Base-by-base conservation (phyloP, 2,329 filamentous ascomycete genomes). In the Epichloe gansuensis region DNA sequence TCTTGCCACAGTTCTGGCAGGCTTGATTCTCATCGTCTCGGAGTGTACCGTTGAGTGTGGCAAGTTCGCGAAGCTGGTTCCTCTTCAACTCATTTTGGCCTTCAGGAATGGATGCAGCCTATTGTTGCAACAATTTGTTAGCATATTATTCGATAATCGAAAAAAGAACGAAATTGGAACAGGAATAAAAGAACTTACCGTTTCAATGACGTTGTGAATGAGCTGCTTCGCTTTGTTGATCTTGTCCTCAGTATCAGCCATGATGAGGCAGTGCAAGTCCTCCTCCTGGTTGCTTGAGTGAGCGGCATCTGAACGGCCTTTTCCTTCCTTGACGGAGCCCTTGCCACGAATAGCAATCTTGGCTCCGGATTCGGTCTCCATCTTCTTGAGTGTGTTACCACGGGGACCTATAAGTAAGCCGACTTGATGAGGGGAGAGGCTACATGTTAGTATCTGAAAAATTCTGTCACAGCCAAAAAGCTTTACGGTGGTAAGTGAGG, bases 261-360 rank as follows among this genome's bases (percentile, higher is more conserved):
- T 98, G 74, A 98, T 97, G 68, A 98, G 76, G 72, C 93, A 98
- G 73, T 98, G 93, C 54, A 98, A 79, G 69, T 98, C 93, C 74
- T 98, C 93, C 76, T 98, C 93, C 80, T 98, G 93, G 78, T 98
- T 98, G 80, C 93, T 97, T 70, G 91, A 90, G 73, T 98, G 93
- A 75, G 93, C 93, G 64, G 93, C 93, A 71, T 98, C 93, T 75
- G 93, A 97, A 61, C 93, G 90, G 61, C 93, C 93, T 72, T 98
- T 98, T 76, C 93, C 93, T 81, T 98, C 93, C 74, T 98, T 98
- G 69, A 98, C 93, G 64, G 93, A 98, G 69, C 93, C 93, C 75
- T 98, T 98, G 76, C 93, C 93, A 73, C 93, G 91, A 68, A 98
- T 98, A 62, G 93, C 93, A 76, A 98, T 98, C 73, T 98, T 98